phyloP scores from a whole-genome alignment of 257 asterid species.

The Lavandula angustifolia region DNA sequence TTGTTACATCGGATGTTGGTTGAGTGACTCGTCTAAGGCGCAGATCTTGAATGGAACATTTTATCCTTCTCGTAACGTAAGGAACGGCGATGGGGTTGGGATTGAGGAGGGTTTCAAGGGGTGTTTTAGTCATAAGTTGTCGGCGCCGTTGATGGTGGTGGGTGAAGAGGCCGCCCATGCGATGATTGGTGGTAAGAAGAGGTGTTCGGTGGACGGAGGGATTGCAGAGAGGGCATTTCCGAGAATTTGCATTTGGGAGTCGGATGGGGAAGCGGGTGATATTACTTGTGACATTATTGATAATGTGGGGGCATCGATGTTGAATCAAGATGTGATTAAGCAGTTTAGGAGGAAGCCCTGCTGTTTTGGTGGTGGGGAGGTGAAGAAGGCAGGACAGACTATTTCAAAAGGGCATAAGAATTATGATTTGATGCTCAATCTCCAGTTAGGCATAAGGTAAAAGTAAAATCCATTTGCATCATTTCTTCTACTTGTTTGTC shows the following conservation, averaged over 20 bases:
- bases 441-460: slow-evolving; percentile 95
- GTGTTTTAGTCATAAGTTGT: slow-evolving; percentile 39
- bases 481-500: not conserved
- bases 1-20: slow-evolving; percentile 81
- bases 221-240: slow-evolving; percentile 65
- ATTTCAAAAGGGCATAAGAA: slow-evolving; percentile 93
- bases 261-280: slow-evolving; percentile 96
- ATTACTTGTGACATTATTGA: slow-evolving; percentile 94
- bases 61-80: slow-evolving; percentile 59
- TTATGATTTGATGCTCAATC: slow-evolving; percentile 93
- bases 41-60: slow-evolving; percentile 72
- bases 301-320: slow-evolving; percentile 76
- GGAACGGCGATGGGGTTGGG: slow-evolving; percentile 25
- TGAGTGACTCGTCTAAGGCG: slow-evolving; percentile 37
- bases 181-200: slow-evolving; percentile 54
- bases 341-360: slow-evolving; percentile 79
- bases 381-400: slow-evolving; percentile 83
- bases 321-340: slow-evolving; percentile 56
- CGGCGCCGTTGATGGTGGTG: slow-evolving; percentile 57
- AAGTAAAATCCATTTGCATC: not conserved
- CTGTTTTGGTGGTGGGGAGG: slow-evolving; percentile 62
- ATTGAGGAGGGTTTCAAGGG: slow-evolving; percentile 42
- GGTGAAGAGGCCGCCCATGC: slow-evolving; percentile 38
- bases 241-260: slow-evolving; percentile 93
- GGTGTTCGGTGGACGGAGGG: slow-evolving; percentile 55